Evolutionary conservation across 2,329 filamentous ascomycete species (phyloP), one percentile per base, ranked within the genome.

Genomic region (Apiospora koreana): DNA sequence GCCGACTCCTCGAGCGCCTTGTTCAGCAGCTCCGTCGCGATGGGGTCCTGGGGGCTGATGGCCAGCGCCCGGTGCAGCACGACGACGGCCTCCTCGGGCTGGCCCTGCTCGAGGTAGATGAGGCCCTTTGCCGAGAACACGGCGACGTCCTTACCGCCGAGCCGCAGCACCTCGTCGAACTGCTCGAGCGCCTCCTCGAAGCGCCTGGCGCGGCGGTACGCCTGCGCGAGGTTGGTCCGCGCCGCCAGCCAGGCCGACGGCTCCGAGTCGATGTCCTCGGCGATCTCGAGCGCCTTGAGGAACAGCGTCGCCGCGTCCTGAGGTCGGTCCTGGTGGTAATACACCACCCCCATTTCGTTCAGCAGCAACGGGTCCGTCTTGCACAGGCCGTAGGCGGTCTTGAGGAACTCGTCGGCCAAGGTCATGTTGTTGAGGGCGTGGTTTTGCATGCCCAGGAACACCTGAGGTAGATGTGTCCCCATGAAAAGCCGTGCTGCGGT

Each of bases 371-470:
- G 96, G 76, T 99, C 96, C 0, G 91, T 92, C 76, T 91, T 89
- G 83, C 94, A 97, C 16, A 97, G 86, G 0, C 89, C 87, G 79
- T 96, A 97, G 0, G 96, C 95, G 3, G 94, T 94, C 76, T 94
- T 94, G 62, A 98, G 88, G 79, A 98, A 99, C 80, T 99, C 96
- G 74, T 97, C 93, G 0, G 97, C 96, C 21, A 98, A 87, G 0
- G 91, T 91, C 89, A 98, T 93, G 77, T 99, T 98, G 81, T 97
- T 97, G 71, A 99, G 87, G 23, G 95, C 94, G 65, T 98, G 91
- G 81, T 99, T 97, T 80, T 99, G 97, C 96, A 99, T 99, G 8
- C 97, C 96, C 35, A 99, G 84, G 80, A 98, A 99, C 2, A 99
- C 89, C 77, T 97, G 95, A 0, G 96, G 96, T 1, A 99, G 86